A percentile compares a stretch with the other conserved stretches of the same genome.
These are phyloP conservation scores for Saccharomyces hybrid DNA, from an alignment of 1,139 yeast genomes.

Conservation along the genomic window DNA sequence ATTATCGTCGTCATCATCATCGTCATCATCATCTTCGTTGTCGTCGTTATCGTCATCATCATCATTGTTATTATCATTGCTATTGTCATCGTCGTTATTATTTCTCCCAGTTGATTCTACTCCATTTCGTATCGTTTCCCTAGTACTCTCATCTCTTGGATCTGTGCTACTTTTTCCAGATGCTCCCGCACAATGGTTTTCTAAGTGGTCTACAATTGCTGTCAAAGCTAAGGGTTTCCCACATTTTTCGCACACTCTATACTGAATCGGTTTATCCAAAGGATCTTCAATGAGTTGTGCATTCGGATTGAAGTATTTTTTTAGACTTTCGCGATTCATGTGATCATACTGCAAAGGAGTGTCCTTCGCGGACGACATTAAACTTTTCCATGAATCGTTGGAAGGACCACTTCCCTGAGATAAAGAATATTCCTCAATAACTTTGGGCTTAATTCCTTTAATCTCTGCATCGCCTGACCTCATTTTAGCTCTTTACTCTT, in stretches of 20 bases:
- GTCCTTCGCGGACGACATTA: slow-evolving; percentile 17
- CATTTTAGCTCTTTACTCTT: not conserved
- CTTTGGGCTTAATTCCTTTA: slow-evolving; percentile 17
- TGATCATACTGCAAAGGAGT: slow-evolving; percentile 12
- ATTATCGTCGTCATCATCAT: slow-evolving; percentile 30
- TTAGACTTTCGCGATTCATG: slow-evolving; percentile 13
- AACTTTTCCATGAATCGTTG: slow-evolving; percentile 18
- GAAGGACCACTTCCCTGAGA: not conserved
- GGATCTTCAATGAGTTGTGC: slow-evolving; percentile 34
- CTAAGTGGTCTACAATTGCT: slow-evolving; percentile 36
- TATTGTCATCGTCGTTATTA: not conserved
- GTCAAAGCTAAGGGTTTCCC: slow-evolving; percentile 45
- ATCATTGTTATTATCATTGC: slow-evolving; percentile 11
- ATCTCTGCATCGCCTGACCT: slow-evolving; percentile 9
- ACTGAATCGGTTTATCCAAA: slow-evolving; percentile 41
- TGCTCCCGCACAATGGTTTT: slow-evolving; percentile 26
- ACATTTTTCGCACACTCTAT: slow-evolving; percentile 61
- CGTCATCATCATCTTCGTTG: slow-evolving; percentile 28
- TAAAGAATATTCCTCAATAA: slow-evolving; percentile 10
- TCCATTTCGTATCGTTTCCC: slow-evolving; percentile 28
- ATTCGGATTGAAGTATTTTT: slow-evolving; percentile 21
- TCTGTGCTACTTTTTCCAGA: slow-evolving; percentile 6
- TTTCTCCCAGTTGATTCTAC: slow-evolving; percentile 6
- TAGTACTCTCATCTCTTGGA: slow-evolving; percentile 7
- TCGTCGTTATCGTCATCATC: slow-evolving; percentile 36